phyloP scores from a whole-genome alignment of 306 rosid genomes.

The Sicyos baderoa region DNA sequence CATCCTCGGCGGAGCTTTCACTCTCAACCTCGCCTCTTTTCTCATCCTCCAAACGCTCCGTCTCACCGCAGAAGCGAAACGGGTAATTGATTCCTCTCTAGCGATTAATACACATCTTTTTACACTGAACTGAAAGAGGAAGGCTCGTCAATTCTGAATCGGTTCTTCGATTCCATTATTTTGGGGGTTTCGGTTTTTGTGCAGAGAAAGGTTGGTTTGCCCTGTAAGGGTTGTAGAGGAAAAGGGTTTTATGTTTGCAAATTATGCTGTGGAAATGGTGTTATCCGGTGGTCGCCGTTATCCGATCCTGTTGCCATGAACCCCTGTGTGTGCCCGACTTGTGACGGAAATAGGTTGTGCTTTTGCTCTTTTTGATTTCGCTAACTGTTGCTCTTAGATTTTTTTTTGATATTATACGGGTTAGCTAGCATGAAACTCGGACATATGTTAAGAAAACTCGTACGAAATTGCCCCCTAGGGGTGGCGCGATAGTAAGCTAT shows the following conservation, averaged over 20 bases:
- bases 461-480: too few species aligned
- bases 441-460: too few species aligned
- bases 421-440: too few species aligned
- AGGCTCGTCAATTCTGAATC: neutral
- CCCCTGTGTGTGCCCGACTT: constrained; percentile 89
- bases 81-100: constrained; percentile 34
- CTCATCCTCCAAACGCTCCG: constrained; percentile 50
- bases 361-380: constrained; percentile 1
- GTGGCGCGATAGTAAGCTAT: too few species aligned
- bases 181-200: neutral
- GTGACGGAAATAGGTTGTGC: constrained; percentile 81
- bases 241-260: constrained; percentile 84
- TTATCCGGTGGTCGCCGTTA: constrained; percentile 76
- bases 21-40: constrained; percentile 56
- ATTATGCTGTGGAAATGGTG: constrained; percentile 66
- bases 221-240: constrained; percentile 68
- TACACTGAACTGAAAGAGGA: too few species aligned
- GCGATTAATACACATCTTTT: neutral
- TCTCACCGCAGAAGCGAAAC: constrained; percentile 46
- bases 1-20: constrained; percentile 49
- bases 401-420: too few species aligned
- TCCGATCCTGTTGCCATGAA: constrained; percentile 79
- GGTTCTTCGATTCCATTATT: neutral
- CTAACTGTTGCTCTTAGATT: neutral
- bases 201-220: constrained; percentile 52